Evolutionary conservation across 805 yeast genomes (phyloP).

Genomic region (Candida gorgasii): DNA sequence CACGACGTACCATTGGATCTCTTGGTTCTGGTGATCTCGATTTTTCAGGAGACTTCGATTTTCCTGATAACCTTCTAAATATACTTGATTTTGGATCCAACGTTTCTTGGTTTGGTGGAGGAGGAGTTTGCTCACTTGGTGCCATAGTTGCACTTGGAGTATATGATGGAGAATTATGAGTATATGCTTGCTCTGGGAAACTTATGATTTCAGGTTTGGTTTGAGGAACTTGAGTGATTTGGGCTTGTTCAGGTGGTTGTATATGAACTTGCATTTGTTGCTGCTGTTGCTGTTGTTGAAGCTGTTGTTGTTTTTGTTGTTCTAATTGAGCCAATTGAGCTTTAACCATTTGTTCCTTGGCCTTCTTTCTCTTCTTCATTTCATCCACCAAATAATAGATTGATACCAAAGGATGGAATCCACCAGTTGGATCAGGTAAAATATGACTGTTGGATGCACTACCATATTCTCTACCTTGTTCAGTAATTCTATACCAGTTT

Average conservation of each 20-base stretch:
- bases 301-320: conserved; percentile 17
- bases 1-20: conserved; percentile 57
- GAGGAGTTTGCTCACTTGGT: conserved; percentile 26
- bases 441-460: conserved; percentile 34
- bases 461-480: conserved; percentile 37
- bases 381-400: conserved; percentile 86
- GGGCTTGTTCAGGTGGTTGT: conserved; percentile 10
- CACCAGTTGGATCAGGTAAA: conserved; percentile 75
- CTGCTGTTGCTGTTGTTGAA: conserved; percentile 1
- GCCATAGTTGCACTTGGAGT: conserved; percentile 5
- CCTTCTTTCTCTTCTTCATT: conserved; percentile 68
- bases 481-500: conserved; percentile 57
- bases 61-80: conserved; percentile 34
- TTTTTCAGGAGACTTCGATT: conserved; percentile 12
- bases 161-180: conserved; percentile 16
- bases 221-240: conserved; percentile 3
- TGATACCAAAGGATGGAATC: conserved; percentile 85
- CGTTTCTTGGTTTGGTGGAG: conserved; percentile 25
- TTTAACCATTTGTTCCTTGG: conserved; percentile 51
- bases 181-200: conserved; percentile 44
- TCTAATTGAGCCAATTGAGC: conserved; percentile 24
- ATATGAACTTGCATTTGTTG: conserved; percentile 9
- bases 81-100: conserved; percentile 37
- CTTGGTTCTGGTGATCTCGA: conserved; percentile 16
- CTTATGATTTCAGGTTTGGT: conserved; percentile 18